Conservation (phyloP, 179 eudicot species). For the Beta lomatogona region DNA sequence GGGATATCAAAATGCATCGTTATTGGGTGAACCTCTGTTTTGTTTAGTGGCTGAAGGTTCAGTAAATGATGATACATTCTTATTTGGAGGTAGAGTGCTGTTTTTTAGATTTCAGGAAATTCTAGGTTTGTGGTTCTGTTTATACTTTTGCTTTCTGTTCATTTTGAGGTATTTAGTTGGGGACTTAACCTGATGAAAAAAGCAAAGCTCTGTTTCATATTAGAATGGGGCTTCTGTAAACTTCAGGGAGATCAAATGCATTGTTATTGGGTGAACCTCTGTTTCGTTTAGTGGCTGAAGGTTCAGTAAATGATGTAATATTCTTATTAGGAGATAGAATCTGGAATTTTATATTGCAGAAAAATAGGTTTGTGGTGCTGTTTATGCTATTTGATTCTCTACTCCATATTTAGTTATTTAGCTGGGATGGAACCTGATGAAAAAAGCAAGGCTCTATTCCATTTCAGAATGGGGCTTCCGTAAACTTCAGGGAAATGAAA, state of each 20-base stretch:
- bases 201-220: conserved; percentile 37
- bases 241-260: conserved; percentile 30
- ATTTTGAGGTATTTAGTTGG: neutral
- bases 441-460: conserved; percentile 37
- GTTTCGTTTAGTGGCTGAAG: conserved; percentile 18
- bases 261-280: conserved; percentile 43
- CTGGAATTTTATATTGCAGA: neutral
- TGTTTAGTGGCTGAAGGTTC: conserved; percentile 31
- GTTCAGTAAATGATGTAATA: conserved; percentile 44
- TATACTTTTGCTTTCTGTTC: neutral
- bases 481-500: conserved; percentile 22
- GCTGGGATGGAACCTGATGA: neutral
- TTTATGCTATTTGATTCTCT: too few species aligned
- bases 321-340: neutral
- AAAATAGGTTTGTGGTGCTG: neutral
- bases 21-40: neutral
- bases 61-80: conserved; percentile 33
- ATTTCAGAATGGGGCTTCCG: conserved; percentile 29
- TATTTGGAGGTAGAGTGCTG: neutral
- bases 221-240: conserved; percentile 40
- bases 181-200: conserved; percentile 17
- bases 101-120: neutral
- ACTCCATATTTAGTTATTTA: too few species aligned
- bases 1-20: too few species aligned
- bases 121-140: neutral